phyloP scores from a whole-genome alignment of 2,329 filamentous ascomycete species.

The Alternaria ethzedia region DNA sequence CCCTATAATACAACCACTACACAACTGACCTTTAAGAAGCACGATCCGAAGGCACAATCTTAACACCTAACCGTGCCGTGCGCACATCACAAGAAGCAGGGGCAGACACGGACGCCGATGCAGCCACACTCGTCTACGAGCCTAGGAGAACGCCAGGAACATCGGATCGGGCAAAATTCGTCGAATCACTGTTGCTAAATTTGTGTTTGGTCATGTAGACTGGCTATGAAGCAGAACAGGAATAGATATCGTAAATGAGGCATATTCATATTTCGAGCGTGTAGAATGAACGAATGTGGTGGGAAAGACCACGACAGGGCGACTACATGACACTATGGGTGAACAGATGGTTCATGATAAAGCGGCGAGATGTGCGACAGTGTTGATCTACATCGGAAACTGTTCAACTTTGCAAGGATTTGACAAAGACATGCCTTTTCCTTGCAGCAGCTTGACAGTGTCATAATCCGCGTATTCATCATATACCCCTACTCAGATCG shows the following conservation, averaged over 20 bases:
- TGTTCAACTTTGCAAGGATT: background rate
- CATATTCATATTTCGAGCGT: fast-evolving
- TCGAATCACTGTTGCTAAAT: background rate
- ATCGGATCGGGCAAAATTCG: background rate
- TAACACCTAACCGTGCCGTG: too few species aligned
- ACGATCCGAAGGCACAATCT: too few species aligned
- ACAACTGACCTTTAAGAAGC: background rate
- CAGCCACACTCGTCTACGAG: background rate
- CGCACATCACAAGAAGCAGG: background rate
- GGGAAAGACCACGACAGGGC: background rate
- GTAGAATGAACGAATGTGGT: background rate
- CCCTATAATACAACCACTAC: background rate
- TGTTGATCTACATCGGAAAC: background rate
- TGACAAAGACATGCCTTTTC: background rate
- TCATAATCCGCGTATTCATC: background rate
- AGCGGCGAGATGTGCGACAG: background rate
- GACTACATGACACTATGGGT: background rate
- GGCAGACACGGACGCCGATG: background rate
- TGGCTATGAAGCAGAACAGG: fast-evolving
- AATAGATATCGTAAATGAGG: background rate
- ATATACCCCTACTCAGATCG: background rate
- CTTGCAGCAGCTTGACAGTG: background rate
- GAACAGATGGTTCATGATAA: background rate
- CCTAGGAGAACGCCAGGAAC: background rate
- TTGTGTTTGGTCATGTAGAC: background rate